phyloP scores from a whole-genome alignment of 1,284 basidiomycete species.

The Puccinia polysora region DNA sequence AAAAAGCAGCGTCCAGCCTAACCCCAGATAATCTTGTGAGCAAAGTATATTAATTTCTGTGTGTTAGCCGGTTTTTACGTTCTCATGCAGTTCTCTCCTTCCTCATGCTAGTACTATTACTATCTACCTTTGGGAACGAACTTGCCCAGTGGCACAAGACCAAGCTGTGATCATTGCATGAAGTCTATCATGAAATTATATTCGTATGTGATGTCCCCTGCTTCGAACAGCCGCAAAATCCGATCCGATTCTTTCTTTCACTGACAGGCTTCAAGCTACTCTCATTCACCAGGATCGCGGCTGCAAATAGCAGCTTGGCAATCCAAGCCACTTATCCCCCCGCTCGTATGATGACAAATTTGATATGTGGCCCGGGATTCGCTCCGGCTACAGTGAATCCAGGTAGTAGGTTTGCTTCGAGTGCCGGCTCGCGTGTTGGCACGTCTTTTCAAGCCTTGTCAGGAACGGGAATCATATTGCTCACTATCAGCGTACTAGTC shows the following conservation, averaged over 20 bases:
- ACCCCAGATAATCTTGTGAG: conserved; percentile 34
- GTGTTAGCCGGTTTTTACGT: neutral
- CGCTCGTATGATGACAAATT: conserved; percentile 16
- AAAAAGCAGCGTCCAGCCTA: conserved; percentile 7
- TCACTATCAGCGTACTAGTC: no score
- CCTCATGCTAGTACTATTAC: conserved; percentile 20
- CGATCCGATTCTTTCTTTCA: neutral
- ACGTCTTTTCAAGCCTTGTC: no score
- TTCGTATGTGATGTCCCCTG: conserved; percentile 1
- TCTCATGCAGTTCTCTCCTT: neutral
- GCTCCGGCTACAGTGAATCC: no score
- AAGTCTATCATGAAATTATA: conserved; percentile 14
- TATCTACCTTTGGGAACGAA: conserved; percentile 25
- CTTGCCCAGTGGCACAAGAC: conserved; percentile 8
- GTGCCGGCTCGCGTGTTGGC: no score
- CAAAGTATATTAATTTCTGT: neutral
- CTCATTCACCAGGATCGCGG: neutral
- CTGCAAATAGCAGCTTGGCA: neutral
- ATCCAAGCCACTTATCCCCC: conserved; percentile 7
- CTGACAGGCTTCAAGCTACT: no score
- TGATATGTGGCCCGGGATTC: conserved; percentile 16
- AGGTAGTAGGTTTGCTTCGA: no score
- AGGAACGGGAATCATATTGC: no score
- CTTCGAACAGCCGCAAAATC: neutral
- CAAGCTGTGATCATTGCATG: conserved; percentile 11